Evolutionary conservation across 176 grass and related monocot genomes (phyloP).

Genomic region (Rhynchospora breviuscula): DNA sequence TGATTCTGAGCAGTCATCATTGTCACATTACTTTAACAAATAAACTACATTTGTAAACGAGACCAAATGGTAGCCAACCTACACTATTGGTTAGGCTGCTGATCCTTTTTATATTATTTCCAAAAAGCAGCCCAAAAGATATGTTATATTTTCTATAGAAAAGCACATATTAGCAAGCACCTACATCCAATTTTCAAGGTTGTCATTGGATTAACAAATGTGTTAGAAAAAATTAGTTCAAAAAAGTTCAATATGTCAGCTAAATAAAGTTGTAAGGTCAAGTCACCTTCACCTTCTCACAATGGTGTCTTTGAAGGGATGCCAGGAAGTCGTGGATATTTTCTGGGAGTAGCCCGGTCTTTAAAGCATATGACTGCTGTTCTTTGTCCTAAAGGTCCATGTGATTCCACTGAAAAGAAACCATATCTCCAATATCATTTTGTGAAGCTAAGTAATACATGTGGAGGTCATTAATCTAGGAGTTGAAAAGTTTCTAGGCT

Average conservation of each 20-base stretch:
- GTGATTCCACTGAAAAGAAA: constrained; percentile 57
- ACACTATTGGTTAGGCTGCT: not conserved
- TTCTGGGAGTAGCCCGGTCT: constrained; percentile 51
- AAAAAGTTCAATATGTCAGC: not conserved
- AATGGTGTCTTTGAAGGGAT: constrained; percentile 45
- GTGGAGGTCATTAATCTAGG: not conserved
- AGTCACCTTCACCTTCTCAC: constrained; percentile 28
- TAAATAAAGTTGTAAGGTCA: not conserved
- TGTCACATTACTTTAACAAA: not conserved
- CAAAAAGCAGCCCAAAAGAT: not conserved
- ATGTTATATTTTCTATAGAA: too few species aligned
- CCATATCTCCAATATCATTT: not conserved
- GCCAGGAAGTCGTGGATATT: constrained; percentile 70
- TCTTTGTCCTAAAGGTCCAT: constrained; percentile 69
- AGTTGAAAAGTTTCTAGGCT: not conserved
- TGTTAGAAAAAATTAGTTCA: not conserved
- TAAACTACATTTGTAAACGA: not conserved
- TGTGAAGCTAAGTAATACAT: not conserved
- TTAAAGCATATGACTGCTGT: constrained; percentile 66
- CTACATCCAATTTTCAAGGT: not conserved
- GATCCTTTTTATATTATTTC: not conserved
- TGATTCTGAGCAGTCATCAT: constrained; percentile 2
- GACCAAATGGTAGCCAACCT: not conserved
- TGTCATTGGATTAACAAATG: not conserved
- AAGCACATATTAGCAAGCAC: not conserved